Evolutionary conservation across 768 basidiomycete species (phyloP).

Genomic region (Paxillus involutus): DNA sequence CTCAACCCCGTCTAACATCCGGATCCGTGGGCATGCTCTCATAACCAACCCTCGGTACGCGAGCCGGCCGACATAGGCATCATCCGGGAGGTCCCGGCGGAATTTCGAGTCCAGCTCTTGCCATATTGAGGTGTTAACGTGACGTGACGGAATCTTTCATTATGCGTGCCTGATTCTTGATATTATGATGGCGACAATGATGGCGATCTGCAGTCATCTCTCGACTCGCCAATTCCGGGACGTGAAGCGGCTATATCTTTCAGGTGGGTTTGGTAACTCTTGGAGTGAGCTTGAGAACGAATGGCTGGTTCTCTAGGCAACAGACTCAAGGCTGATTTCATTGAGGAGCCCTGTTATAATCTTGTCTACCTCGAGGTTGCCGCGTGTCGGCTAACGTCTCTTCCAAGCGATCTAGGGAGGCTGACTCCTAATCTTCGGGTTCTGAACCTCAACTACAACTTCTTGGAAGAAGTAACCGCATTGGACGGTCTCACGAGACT

Average conservation of each 20-base stretch:
- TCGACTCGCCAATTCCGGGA: constrained; percentile 75
- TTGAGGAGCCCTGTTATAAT: constrained; percentile 80
- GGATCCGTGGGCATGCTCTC: constrained; percentile 64
- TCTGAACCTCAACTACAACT: constrained; percentile 97
- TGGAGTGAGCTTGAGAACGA: constrained; percentile 16
- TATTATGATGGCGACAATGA: constrained; percentile 30
- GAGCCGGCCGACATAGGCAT: constrained; percentile 80
- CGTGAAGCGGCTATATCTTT: constrained; percentile 92
- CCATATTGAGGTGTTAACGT: constrained; percentile 45
- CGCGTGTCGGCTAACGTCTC: constrained; percentile 72
- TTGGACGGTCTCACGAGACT: constrained; percentile 75
- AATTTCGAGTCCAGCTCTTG: constrained; percentile 81
- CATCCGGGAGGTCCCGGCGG: constrained; percentile 87
- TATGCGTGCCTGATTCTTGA: constrained; percentile 32
- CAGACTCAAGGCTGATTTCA: constrained; percentile 57
- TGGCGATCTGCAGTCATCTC: constrained; percentile 40
- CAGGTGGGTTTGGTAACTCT: constrained; percentile 56
- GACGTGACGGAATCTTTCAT: constrained; percentile 39
- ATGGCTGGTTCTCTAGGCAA: constrained; percentile 57
- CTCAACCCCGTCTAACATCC: constrained; percentile 82
- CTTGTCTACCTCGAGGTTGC: constrained; percentile 92
- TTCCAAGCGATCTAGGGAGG: constrained; percentile 66
- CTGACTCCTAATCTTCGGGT: constrained; percentile 84
- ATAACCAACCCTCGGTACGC: constrained; percentile 90
- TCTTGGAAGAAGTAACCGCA: constrained; percentile 69